Evolutionary conservation across 2,329 filamentous ascomycete genomes (phyloP), one percentile per base, ranked within the genome.

Genomic region (Thelonectria rubi): DNA sequence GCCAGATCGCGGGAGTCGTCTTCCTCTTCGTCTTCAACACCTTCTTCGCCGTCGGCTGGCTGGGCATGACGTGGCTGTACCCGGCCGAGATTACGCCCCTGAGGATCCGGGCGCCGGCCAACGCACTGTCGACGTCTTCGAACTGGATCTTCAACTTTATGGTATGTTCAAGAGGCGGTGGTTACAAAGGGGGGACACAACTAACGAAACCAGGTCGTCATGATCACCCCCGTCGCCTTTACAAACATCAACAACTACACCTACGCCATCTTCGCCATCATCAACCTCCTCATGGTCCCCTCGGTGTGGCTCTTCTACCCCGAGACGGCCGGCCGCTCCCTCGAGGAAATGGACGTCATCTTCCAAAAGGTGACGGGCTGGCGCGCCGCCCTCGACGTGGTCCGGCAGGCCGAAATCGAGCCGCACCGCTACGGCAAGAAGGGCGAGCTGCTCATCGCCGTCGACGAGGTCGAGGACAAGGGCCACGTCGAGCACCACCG

Each of bases 291-390:
- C 66, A 87, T 88, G 72, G 80, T 87, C 0, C 85, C 86, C 76
- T 3, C 79, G 86, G 21, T 88, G 86, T 73, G 26, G 26, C 84
- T 86, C 75, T 87, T 87, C 78, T 89, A 86, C 75, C 87, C 87
- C 0, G 88, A 90, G 74, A 90, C 88, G 10, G 84, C 84, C 1
- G 86, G 86, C 70, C 81, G 87, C 42, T 86, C 83, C 2, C 81
- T 90, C 18, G 87, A 90, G 73, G 87, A 90, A 71, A 89, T 90
- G 84, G 87, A 90, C 68, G 77, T 75, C 66, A 88, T 89, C 69
- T 89, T 88, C 76, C 81, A 83, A 65, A 86, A 87, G 70, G 82
- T 84, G 1, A 76, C 77, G 20, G 84, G 84, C 3, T 69, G 73
- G 55, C 63, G 64, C 20, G 78, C 73, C 24, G 75, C 73, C 17